Percentiles rank a stretch among this genome's conserved stretches.
Evolutionary conservation across 257 asterid species (phyloP).

Genomic region (Salvia miltiorrhiza): DNA sequence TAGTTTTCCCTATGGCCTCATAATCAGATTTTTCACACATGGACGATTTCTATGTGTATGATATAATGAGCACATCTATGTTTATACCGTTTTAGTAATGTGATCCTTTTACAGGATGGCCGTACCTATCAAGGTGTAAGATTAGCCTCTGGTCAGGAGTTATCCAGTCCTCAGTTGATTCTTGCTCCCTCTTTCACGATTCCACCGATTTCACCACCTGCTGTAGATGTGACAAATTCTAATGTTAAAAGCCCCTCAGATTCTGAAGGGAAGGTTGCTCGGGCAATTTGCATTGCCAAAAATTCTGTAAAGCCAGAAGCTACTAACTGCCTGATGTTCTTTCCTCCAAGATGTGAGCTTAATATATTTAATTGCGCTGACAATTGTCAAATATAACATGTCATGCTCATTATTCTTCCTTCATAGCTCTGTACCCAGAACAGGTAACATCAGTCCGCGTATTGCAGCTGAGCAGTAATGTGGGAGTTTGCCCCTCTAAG

Average conservation of each 20-base stretch:
- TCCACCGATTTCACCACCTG: conserved; percentile 37
- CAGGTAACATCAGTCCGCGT: conserved; percentile 64
- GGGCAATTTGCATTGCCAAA: conserved; percentile 77
- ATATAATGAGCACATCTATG: conserved; percentile 6
- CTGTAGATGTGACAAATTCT: conserved; percentile 25
- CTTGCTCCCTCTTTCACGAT: conserved; percentile 62
- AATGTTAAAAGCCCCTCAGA: conserved; percentile 29
- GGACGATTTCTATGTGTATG: neutral
- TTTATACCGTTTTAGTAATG: conserved; percentile 17
- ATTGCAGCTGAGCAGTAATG: conserved; percentile 76
- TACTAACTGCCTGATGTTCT: conserved; percentile 65
- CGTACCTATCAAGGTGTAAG: conserved; percentile 69
- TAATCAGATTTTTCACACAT: conserved; percentile 5
- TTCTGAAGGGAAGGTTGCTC: conserved; percentile 52
- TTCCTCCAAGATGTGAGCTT: conserved; percentile 75
- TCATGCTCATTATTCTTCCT: conserved; percentile 11
- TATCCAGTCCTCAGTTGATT: conserved; percentile 69
- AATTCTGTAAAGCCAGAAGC: conserved; percentile 52
- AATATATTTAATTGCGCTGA: neutral
- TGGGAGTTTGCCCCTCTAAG: conserved; percentile 75
- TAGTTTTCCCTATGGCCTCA: conserved; percentile 14
- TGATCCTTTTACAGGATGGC: conserved; percentile 45
- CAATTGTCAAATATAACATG: neutral
- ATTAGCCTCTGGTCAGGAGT: conserved; percentile 87
- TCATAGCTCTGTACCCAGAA: conserved; percentile 68